Conservation (phyloP, 768 basidiomycete species). For the Mycena sanguinolenta region DNA sequence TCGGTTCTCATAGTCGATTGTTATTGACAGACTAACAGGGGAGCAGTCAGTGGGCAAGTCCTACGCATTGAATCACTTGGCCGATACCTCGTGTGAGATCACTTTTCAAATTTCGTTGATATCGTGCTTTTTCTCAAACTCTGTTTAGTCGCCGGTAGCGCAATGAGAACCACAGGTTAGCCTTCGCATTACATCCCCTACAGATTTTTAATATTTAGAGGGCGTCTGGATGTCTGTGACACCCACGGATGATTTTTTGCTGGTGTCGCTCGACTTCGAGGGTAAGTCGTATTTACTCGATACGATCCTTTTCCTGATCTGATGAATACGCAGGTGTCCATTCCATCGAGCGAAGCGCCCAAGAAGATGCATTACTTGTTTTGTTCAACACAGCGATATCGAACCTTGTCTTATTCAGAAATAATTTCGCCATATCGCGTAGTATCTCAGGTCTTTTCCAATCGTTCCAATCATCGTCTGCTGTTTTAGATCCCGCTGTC, state of each 20-base stretch:
- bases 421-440: conserved; percentile 73
- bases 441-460: conserved; percentile 74
- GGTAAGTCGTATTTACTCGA: conserved; percentile 47
- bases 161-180: conserved; percentile 71
- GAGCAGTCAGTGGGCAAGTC: conserved; percentile 78
- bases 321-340: conserved; percentile 62
- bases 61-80: conserved; percentile 70
- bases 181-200: neutral
- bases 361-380: conserved; percentile 74
- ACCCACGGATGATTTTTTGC: conserved; percentile 64
- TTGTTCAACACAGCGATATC: conserved; percentile 77
- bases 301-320: neutral
- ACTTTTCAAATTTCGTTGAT: neutral
- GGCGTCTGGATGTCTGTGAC: conserved; percentile 79
- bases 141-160: conserved; percentile 63
- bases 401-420: conserved; percentile 74
- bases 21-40: conserved; percentile 44
- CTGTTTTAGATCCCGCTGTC: conserved; percentile 67
- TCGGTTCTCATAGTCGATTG: neutral
- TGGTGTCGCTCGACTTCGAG: conserved; percentile 77
- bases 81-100: conserved; percentile 65
- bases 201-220: conserved; percentile 45
- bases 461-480: conserved; percentile 71
- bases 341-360: conserved; percentile 72
- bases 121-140: neutral